Base-by-base conservation (phyloP, 768 basidiomycete genomes). In the Serendipita indica region DNA sequence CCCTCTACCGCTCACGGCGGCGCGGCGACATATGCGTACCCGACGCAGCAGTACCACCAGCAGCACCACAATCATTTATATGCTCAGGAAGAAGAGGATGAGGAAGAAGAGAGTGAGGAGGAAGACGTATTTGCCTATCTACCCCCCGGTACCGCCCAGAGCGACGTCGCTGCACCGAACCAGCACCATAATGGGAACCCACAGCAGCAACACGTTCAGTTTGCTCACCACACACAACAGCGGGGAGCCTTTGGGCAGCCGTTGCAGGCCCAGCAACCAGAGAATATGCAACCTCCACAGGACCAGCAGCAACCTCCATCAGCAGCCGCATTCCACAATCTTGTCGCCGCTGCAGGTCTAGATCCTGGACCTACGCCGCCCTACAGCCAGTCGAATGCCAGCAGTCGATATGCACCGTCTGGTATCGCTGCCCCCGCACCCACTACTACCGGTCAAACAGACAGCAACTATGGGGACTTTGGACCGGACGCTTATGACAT, bases 61-160 rank as follows among this genome's bases (percentile, higher is more conserved):
- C 49, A 54, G 32, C 49, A 54, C n/a, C 22, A 54, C 32, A 28
- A 57, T 20, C 58, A 46, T 18, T 43, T 20, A 20, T 18, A 20
- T 22, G 41, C 25, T 16, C 33, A 41, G 16, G 39, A 46, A 20
- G 58, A 59, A 28, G 58, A 59, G 18, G 20, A 25, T 12, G 58
- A 43, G 16, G 58, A 49, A 3, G 58, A 59, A 33, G 20, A 25
- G 30, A 45, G 43, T 28, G 43, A 41, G 20, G 58, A 59, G 3
- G 58, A 59, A n/a, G 58, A 45, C 18, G 25, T 59, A 14, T 59
- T 59, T 46, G 58, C 58, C 25, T 59, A 59, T 46, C 43, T 59
- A 22, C 58, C 58, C 25, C 58, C 58, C 10, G 39, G 28, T n/a
- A 45, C 58, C 13, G 58, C 58, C 2, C 41, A 45, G 25, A 45